Evolutionary conservation across 2,329 filamentous ascomycete genomes (phyloP), one percentile per base, ranked within the genome.

Genomic region (Microsporum canis): DNA sequence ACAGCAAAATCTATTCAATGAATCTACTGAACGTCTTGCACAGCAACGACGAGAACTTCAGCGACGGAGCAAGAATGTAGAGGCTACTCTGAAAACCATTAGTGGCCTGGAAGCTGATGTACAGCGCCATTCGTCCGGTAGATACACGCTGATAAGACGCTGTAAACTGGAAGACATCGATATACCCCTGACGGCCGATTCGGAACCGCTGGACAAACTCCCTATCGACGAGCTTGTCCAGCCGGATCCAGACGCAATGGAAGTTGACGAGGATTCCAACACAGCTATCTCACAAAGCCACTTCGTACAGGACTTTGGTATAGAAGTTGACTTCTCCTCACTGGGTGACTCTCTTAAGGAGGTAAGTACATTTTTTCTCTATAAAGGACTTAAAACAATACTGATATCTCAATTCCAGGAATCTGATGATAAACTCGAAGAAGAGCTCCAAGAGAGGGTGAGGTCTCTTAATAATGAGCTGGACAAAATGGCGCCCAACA

Each of bases 401-500:
- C 72, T 78, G 67, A 77, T 65, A 36, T 10, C 60, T 47, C 58
- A 12, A 47, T 17, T 14, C 8, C 6, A 91, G 84, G 83, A 86
- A 63, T 81, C 85, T 59, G 86, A 88, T 61, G 80, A 86, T 17
- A 84, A 85, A 63, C 77, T 87, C 29, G 92, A 96, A 69, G 84
- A 88, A 53, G 81, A 82, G 62, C 80, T 99, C 1, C 83, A 88
- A 59, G 89, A 95, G 60, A 87, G 85, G 68, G 90, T 99, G 65
- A 79, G 82, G 23, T 81, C 82, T 33, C 80, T 99, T 7, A 85
- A 86, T 51, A 78, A 82, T 36, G 89, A 96, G 67, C 83, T 99
- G 23, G 91, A 96, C 71, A 96, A 96, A 75, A 86, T 97, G 74
- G 91, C 94, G 64, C 94, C 94, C 31, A 97, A 99, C 73, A 95